Evolutionary conservation across 495 filamentous ascomycete species (phyloP).

Genomic region (Penicillium lagena): DNA sequence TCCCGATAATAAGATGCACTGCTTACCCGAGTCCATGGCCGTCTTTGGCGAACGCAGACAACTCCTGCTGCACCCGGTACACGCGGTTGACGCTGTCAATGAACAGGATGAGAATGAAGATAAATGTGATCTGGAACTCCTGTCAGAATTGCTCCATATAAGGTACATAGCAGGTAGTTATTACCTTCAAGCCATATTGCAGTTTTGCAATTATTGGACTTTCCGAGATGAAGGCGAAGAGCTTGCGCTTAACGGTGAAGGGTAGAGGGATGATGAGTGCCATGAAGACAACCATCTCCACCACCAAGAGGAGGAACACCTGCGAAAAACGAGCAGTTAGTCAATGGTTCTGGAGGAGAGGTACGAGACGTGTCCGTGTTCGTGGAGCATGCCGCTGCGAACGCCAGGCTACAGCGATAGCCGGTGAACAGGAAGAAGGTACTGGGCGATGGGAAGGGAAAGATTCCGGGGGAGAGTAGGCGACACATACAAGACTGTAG

Average conservation of each 20-base stretch:
- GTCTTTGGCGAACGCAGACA: slow-evolving; percentile 53
- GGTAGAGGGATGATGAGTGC: slow-evolving; percentile 87
- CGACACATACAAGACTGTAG: slow-evolving; percentile 80
- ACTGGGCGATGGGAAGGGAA: background rate
- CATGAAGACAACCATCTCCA: slow-evolving; percentile 92
- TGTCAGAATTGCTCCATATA: slow-evolving; percentile 1
- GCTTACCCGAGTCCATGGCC: slow-evolving; percentile 38
- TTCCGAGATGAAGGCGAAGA: slow-evolving; percentile 91
- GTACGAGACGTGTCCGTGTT: background rate
- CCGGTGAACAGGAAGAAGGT: background rate
- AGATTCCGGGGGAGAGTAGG: background rate
- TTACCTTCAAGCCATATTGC: slow-evolving; percentile 74
- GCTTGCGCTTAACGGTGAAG: slow-evolving; percentile 75
- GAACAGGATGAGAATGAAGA: slow-evolving; percentile 97
- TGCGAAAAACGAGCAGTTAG: slow-evolving; percentile 24
- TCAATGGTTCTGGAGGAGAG: background rate
- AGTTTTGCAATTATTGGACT: slow-evolving; percentile 74
- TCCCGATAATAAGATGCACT: background rate
- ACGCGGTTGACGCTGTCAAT: slow-evolving; percentile 98
- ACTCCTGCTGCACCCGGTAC: slow-evolving; percentile 89
- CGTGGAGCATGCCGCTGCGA: slow-evolving; percentile 5
- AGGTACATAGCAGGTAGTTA: background rate
- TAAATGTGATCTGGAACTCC: slow-evolving; percentile 78
- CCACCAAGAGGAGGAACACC: slow-evolving; percentile 89
- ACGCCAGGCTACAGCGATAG: slow-evolving; percentile 14